Evolutionary conservation across 352 stramenopile genomes (phyloP), one percentile per base, ranked within the genome.

Genomic region (Phytophthora hibernalis): DNA sequence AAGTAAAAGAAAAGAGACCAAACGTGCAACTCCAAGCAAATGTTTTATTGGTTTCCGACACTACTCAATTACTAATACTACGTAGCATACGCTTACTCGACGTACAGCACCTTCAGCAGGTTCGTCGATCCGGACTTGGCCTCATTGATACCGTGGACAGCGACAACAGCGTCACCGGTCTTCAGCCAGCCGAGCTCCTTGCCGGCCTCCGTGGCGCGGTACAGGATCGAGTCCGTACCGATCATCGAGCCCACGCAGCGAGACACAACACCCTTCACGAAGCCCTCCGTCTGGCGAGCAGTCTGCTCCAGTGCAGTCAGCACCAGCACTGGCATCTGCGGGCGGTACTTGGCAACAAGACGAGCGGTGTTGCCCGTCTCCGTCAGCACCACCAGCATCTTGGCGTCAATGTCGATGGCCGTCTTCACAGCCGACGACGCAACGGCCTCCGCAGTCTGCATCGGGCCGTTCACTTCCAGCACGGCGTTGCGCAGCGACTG

Each of bases 371-470:
- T 95, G 53, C 97, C 97, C 35, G 84, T 96, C 79, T 98, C 94
- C n/a, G 95, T 98, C 58, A 98, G 89, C 40, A 99, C 96, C 57
- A 99, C 91, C 51, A 99, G 98, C 65, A 97, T 93, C 80, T 98
- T 97, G 54, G 97, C 97, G 40, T 90, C 79, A 43, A 98, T 93
- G 74, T 99, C 96, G 71, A 98, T 97, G 21, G 96, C 93, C 31
- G 96, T 99, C 83, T 99, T 99, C 37, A 99, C 96, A 61, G 97
- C 97, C 18, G 97, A 98, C 33, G 90, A 98, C 21, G 92, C 96
- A 68, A 99, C 97, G 15, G 95, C 96, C 72, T 99, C 97, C 38
- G 83, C 75, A 31, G 80, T 91, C 54, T 68, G 79, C 80, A 91
- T 93, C 28, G 79, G 72, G n/a, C 80, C 80, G 35, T 69, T 54